These are phyloP conservation scores for Dissophora ornata DNA, from an alignment of 192 early-diverging fungal species.

Conservation along the genomic window DNA sequence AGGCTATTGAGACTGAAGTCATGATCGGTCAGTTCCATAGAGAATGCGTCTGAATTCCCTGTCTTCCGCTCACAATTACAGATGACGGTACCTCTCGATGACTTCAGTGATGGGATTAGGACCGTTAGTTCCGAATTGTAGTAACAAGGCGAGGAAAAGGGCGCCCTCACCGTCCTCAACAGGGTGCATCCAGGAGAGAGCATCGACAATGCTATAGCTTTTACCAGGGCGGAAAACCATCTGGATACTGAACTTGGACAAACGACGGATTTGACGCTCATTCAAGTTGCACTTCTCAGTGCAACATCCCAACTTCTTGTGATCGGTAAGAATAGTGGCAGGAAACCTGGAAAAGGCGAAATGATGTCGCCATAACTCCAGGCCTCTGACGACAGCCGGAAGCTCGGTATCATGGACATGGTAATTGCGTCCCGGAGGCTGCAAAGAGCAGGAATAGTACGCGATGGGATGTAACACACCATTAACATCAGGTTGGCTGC, in stretches of 20 bases:
- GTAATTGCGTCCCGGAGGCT: slow-evolving; percentile 26
- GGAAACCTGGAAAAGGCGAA: slow-evolving; percentile 6
- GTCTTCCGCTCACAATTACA: too few relatives aligned
- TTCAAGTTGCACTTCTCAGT: background rate
- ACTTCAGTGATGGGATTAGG: too few relatives aligned
- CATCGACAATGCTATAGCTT: background rate
- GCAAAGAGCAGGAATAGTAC: slow-evolving; percentile 31
- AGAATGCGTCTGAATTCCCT: too few relatives aligned
- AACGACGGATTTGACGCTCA: slow-evolving; percentile 7
- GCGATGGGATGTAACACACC: slow-evolving; percentile 17
- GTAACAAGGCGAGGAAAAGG: too few relatives aligned
- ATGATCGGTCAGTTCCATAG: too few relatives aligned
- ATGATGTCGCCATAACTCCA: background rate
- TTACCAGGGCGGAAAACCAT: background rate
- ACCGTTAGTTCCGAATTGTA: too few relatives aligned
- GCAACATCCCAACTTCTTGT: slow-evolving; percentile 8
- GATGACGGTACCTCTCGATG: too few relatives aligned
- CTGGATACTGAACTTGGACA: slow-evolving; percentile 9
- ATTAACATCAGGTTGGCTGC: slow-evolving; percentile 18
- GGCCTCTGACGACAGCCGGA: background rate
- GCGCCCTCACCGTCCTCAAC: slow-evolving; percentile 1
- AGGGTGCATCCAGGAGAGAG: background rate
- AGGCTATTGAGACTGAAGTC: too few relatives aligned
- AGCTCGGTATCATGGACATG: slow-evolving; percentile 30
- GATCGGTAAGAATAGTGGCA: slow-evolving; percentile 6